Evolutionary conservation across 192 early-diverging fungal species (phyloP).

Genomic region (Coemansia sp.): DNA sequence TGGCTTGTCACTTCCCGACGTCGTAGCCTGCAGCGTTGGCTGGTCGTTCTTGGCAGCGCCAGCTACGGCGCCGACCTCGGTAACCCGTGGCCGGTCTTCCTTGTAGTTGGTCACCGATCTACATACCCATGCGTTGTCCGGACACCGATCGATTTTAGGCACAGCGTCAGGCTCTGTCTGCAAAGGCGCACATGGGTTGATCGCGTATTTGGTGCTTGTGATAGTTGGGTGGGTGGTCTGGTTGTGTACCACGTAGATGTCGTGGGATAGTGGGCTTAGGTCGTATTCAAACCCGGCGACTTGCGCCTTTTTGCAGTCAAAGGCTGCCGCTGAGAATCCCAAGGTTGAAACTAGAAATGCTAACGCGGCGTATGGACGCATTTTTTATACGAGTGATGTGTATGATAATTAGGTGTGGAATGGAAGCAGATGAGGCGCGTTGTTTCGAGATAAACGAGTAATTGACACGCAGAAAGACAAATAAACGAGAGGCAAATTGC

Average conservation of each 20-base stretch:
- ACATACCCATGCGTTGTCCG: slow-evolving; percentile 42
- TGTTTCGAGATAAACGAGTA: background rate
- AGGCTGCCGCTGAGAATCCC: slow-evolving; percentile 16
- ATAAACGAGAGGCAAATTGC: too few species aligned
- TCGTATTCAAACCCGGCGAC: slow-evolving; percentile 44
- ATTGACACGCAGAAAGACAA: too few species aligned
- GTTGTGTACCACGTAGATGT: slow-evolving; percentile 34
- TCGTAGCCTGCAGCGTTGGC: slow-evolving; percentile 32
- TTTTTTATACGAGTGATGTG: background rate
- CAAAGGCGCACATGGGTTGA: slow-evolving; percentile 52
- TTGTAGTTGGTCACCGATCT: slow-evolving; percentile 51
- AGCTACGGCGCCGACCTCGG: slow-evolving; percentile 36
- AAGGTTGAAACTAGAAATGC: slow-evolving; percentile 6
- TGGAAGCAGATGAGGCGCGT: background rate
- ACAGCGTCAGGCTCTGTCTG: slow-evolving; percentile 26
- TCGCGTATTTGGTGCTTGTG: slow-evolving; percentile 31
- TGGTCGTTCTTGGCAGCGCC: slow-evolving; percentile 20
- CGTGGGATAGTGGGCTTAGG: slow-evolving; percentile 32
- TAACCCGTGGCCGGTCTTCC: slow-evolving; percentile 33
- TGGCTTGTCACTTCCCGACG: slow-evolving; percentile 27
- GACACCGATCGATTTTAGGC: slow-evolving; percentile 47
- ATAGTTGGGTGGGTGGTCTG: slow-evolving; percentile 47
- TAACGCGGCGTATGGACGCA: slow-evolving; percentile 10
- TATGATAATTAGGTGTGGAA: background rate
- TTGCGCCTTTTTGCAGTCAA: slow-evolving; percentile 50